Conservation (phyloP, 1,284 basidiomycete genomes). For the Leccinum pachyderme region DNA sequence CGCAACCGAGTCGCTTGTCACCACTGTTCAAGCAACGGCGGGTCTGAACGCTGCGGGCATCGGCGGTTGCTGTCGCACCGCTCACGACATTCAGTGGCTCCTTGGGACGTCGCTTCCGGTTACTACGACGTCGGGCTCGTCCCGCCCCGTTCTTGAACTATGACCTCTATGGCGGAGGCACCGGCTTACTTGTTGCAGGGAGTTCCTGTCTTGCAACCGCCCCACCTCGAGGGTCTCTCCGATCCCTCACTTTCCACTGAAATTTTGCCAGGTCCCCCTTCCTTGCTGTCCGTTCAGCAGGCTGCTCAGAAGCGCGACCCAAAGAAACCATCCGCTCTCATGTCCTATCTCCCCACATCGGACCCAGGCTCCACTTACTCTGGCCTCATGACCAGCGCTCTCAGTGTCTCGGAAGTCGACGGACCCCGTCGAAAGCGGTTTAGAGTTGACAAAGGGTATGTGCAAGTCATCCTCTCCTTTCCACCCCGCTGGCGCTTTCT, state of each 20-base stretch:
- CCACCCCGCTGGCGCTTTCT: slow-evolving; percentile 15
- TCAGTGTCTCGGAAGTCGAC: slow-evolving; percentile 55
- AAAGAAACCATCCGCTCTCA: slow-evolving; percentile 60
- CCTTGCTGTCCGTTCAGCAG: slow-evolving; percentile 65
- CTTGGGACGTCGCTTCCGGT: slow-evolving; percentile 17
- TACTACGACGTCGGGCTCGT: slow-evolving; percentile 21
- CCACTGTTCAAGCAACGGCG: slow-evolving; percentile 12
- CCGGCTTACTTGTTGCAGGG: slow-evolving; percentile 67
- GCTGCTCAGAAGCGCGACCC: slow-evolving; percentile 67
- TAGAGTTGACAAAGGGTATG: slow-evolving; percentile 66
- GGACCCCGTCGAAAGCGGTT: slow-evolving; percentile 69
- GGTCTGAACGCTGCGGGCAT: slow-evolving; percentile 20
- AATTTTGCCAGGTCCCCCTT: slow-evolving; percentile 79
- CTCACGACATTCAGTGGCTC: slow-evolving; percentile 22
- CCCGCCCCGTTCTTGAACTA: slow-evolving; percentile 33
- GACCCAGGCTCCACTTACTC: slow-evolving; percentile 83
- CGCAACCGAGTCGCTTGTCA: slow-evolving; percentile 24
- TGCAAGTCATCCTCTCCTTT: slow-evolving; percentile 32
- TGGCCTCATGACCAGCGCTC: slow-evolving; percentile 62
- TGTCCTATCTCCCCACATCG: slow-evolving; percentile 74
- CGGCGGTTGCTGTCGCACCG: slow-evolving; percentile 15
- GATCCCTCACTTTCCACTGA: slow-evolving; percentile 76
- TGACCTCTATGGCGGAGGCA: slow-evolving; percentile 66
- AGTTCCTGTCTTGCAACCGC: slow-evolving; percentile 66
- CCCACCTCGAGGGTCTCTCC: slow-evolving; percentile 65